phyloP scores from a whole-genome alignment of 2,329 filamentous ascomycete genomes.

The Cladosporium sp. region DNA sequence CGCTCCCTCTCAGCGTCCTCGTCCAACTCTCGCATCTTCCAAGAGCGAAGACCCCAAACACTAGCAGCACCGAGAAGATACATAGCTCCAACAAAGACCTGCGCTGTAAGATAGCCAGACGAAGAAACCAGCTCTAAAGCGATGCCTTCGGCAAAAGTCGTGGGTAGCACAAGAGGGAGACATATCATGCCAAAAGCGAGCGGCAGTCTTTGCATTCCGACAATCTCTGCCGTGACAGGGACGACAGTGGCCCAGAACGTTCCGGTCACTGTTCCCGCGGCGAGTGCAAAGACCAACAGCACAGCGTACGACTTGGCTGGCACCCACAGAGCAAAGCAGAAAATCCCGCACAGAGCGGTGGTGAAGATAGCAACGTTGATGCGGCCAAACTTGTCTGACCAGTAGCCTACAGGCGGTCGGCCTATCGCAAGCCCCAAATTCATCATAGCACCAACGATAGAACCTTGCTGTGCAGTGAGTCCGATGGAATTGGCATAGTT shows the following conservation, averaged over 20 bases:
- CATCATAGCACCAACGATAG: conserved; percentile 21
- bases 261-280: conserved; percentile 19
- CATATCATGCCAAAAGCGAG: conserved; percentile 21
- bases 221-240: conserved; percentile 26
- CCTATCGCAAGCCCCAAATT: conserved; percentile 26
- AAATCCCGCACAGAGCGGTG: conserved; percentile 22
- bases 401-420: conserved; percentile 20
- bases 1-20: conserved; percentile 22
- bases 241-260: conserved; percentile 26
- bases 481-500: conserved; percentile 17
- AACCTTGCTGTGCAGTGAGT: background rate
- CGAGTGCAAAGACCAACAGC: conserved; percentile 22
- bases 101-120: conserved; percentile 48
- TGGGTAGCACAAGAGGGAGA: background rate
- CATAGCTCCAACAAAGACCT: conserved; percentile 56
- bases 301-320: conserved; percentile 20
- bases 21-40: conserved; percentile 54
- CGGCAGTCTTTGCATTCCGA: conserved; percentile 23
- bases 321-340: conserved; percentile 23
- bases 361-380: conserved; percentile 24
- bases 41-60: conserved; percentile 51
- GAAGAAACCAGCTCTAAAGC: conserved; percentile 21
- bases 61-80: conserved; percentile 51
- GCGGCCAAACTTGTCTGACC: conserved; percentile 21
- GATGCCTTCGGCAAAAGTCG: background rate